Percentiles rank a stretch among this genome's conserved stretches.
Conservation (phyloP, 768 basidiomycete genomes). For the Mycena crocata region DNA sequence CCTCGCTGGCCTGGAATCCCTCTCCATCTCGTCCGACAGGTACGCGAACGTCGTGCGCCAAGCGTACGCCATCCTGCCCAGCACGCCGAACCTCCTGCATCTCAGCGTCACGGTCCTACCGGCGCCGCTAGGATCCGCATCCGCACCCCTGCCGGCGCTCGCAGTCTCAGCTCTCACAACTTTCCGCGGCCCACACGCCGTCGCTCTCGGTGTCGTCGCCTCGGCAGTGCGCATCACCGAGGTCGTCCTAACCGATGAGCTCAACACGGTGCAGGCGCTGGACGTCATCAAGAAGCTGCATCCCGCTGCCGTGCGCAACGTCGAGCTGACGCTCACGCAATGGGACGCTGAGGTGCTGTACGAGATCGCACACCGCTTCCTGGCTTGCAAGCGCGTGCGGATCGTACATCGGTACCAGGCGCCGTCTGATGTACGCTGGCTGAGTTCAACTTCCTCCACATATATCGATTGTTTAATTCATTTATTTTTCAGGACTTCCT, state of each 20-base stretch:
- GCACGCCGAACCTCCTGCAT: too few relatives aligned
- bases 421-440: not conserved
- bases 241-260: not conserved
- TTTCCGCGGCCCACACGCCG: not conserved
- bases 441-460: not conserved
- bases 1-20: too few relatives aligned
- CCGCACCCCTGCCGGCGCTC: not conserved
- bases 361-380: constrained; percentile 14
- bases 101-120: too few relatives aligned
- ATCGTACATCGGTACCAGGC: not conserved
- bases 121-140: too few relatives aligned
- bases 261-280: not conserved
- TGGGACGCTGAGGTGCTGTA: constrained; percentile 3
- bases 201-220: not conserved
- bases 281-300: not conserved
- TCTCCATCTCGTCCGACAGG: too few relatives aligned
- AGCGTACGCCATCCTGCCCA: too few relatives aligned
- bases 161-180: not conserved
- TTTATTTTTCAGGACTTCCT: not conserved
- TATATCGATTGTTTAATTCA: not conserved
- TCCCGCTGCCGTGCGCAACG: not conserved
- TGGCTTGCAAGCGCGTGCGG: not conserved
- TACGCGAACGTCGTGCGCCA: too few relatives aligned
- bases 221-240: not conserved
- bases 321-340: constrained; percentile 6